phyloP scores from a whole-genome alignment of 2,329 filamentous ascomycete genomes.

The Fusarium marasasianum region DNA sequence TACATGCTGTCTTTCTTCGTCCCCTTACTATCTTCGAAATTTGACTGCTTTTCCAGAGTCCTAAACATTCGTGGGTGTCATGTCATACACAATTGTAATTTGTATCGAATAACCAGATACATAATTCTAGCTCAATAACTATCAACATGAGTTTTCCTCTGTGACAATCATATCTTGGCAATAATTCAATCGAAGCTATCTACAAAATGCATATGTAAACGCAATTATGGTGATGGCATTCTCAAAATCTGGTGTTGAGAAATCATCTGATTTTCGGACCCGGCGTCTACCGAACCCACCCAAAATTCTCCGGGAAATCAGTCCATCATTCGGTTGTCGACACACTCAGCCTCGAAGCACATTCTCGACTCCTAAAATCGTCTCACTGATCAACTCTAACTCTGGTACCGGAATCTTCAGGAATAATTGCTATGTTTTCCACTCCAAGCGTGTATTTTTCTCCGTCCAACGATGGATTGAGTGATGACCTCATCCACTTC shows the following conservation, averaged over 20 bases:
- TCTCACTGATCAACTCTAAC: not conserved
- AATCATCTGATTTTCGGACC: conserved; percentile 26
- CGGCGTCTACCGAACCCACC: conserved; percentile 29
- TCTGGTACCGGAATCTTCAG: not conserved
- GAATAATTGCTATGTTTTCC: not conserved
- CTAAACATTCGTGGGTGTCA: rapidly evolving
- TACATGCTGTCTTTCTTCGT: no score
- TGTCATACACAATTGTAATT: no score
- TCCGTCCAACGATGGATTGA: not conserved
- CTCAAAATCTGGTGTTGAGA: not conserved
- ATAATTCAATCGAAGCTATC: rapidly evolving
- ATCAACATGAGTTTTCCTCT: rapidly evolving
- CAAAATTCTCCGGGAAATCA: conserved; percentile 22
- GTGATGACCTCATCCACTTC: not conserved
- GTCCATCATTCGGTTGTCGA: conserved; percentile 14
- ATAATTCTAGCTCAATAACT: no score
- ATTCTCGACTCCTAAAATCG: not conserved
- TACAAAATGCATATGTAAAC: not conserved
- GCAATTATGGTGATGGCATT: not conserved
- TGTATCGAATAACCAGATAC: no score
- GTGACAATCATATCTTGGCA: rapidly evolving
- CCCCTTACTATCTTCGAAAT: no score
- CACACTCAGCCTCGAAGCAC: not conserved
- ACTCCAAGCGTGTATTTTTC: not conserved
- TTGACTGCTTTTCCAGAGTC: no score